Evolutionary conservation across 306 rosid genomes (phyloP), one percentile per base, ranked within the genome.

Genomic region (Pachyrhizus erosus): DNA sequence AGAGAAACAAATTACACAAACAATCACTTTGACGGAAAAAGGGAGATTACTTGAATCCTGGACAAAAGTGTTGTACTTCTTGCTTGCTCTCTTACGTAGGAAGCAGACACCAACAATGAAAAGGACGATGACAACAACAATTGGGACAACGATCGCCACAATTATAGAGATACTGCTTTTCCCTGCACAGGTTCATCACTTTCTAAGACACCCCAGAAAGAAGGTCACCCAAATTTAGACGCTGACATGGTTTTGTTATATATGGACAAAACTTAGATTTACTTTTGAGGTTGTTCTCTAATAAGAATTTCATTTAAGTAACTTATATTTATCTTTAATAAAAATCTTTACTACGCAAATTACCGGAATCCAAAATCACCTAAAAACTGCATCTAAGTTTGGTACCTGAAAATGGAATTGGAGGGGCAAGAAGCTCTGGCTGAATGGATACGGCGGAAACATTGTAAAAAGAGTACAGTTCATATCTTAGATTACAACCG

Each of bases 11-110:
- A 76, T n/a, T 61, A 79, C 69, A 69, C 2, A 18, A 73, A 42
- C 14, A 20, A 15, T 43, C 21, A 62, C 9, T 1, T 3, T 29
- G 21, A 23, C 9, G 0, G 23, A 49, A 26, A 57, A 23, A 10
- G 70, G 58, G 49, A 73, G 31, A 33, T 87, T 84, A 90, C 93
- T 75, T 17, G 81, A 74, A 34, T 87, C 80, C 73, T 48, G 78
- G 8, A 20, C 29, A 40, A 67, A 24, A 2, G 79, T 15, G 60
- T 33, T 40, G 5, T 31, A 48, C 82, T 65, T 86, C 79, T 65
- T 76, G 45, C 67, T 84, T 5, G 86, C 81, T 67, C 78, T 84
- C 80, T 48, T 84, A 9, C 87, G 83, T 69, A 90, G 81, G 82
- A 76, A 84, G 64, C n/a, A 84, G 52, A 73, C 64, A 5, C 88